Percentiles rank a stretch among this genome's conserved stretches.
These are phyloP conservation scores for Prosopis cineraria DNA, from an alignment of 306 rosid genomes.

Conservation along the genomic window DNA sequence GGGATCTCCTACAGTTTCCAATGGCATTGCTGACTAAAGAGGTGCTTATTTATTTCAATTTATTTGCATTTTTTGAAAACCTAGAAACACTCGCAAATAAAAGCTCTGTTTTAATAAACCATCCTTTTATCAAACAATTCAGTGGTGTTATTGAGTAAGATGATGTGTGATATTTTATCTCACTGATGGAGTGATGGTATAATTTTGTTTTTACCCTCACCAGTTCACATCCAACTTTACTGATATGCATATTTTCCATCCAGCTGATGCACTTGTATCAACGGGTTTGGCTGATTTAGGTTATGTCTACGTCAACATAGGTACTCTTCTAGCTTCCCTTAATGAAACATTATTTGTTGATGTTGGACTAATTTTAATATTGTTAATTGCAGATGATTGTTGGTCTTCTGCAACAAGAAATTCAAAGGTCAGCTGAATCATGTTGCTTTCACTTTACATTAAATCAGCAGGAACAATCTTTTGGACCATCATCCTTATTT, in stretches of 20 bases:
- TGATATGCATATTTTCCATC: slow-evolving; percentile 36
- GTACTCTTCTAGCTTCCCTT: slow-evolving; percentile 45
- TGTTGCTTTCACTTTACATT: slow-evolving; percentile 9
- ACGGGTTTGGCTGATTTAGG: slow-evolving; percentile 92
- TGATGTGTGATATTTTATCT: slow-evolving; percentile 13
- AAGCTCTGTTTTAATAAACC: background rate
- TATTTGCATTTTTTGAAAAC: background rate
- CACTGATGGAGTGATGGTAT: background rate
- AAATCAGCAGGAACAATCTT: slow-evolving; percentile 13
- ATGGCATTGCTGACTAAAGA: background rate
- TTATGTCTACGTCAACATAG: slow-evolving; percentile 80
- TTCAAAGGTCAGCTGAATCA: slow-evolving; percentile 55
- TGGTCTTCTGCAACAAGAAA: slow-evolving; percentile 64
- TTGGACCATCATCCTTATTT: slow-evolving; percentile 12
- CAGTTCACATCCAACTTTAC: slow-evolving; percentile 24
- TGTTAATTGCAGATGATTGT: slow-evolving; percentile 83
- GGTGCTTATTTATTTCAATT: background rate
- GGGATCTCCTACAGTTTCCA: background rate
- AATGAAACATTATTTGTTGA: slow-evolving; percentile 3
- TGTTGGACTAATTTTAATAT: slow-evolving; percentile 32
- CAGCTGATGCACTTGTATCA: slow-evolving; percentile 94
- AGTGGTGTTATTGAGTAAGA: background rate
- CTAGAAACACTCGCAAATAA: background rate
- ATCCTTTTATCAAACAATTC: background rate
- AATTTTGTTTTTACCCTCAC: background rate